Base-by-base conservation (phyloP, 2,329 filamentous ascomycete genomes). In the Cladosporium colombiae region DNA sequence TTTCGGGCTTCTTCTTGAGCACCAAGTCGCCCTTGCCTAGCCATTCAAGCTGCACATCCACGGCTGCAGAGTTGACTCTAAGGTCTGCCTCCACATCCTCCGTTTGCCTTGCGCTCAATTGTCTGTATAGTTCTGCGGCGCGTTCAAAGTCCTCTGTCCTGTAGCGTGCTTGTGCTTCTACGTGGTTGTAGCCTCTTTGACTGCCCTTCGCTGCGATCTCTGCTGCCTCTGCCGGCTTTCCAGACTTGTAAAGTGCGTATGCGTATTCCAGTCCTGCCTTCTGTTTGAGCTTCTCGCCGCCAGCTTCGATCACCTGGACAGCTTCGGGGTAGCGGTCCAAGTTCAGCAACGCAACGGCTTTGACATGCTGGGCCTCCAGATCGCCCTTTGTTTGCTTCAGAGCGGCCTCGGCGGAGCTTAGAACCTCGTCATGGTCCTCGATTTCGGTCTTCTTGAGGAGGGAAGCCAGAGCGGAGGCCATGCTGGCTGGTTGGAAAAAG, bases 201-300 rank as follows among this genome's bases (percentile, higher is more conserved):
- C 76, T 73, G 5, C 73, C 74, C 64, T 73, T 68, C 33, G 65
- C 78, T 27, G 85, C 84, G 31, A 86, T 74, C 31, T 82, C 77
- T 29, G 85, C 83, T 23, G 91, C 91, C 65, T 89, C 88, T 23
- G 84, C 81, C 1, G 92, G 84, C 69, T 88, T 83, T 27, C 91
- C 90, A 0, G 86, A 85, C 81, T 93, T 95, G 80, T 95, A 96
- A 23, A 93, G 83, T n/a, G 90, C 89, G 80, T 96, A 96, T 2
- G 90, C 86, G 75, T 89, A 89, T 77, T 93, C 91, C 52, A 93
- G 82, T 18, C 79, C 74, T 70, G 89, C 91, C 65, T 79, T 79
- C 46, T 85, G 80, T 74, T 88, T 86, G 65, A 93, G 79, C 69
- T 80, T 81, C 66, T 85, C 81, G 58, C 88, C 87, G 21, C 83